A percentile compares a stretch with the other conserved stretches of the same genome.
These are phyloP conservation scores for Dalbergia cochinchinensis DNA, from an alignment of 306 rosid genomes.

Conservation along the genomic window DNA sequence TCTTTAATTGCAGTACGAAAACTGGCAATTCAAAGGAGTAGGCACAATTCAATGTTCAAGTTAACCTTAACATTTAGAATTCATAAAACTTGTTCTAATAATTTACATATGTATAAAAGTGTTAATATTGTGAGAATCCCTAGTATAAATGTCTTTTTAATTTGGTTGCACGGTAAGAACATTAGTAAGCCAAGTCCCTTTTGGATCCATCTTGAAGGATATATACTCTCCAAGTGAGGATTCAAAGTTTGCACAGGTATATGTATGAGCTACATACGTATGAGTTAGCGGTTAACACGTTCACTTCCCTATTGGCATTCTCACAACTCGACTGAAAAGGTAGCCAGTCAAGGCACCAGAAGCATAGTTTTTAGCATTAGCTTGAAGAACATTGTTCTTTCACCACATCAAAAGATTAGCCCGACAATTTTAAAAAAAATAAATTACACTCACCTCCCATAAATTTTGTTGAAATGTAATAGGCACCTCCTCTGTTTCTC, in stretches of 20 bases:
- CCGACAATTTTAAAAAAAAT: too few relatives aligned
- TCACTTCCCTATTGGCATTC: neutral
- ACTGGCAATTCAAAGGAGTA: neutral
- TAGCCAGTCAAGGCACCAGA: neutral
- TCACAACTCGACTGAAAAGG: neutral
- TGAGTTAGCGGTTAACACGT: too few relatives aligned
- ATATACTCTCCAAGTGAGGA: too few relatives aligned
- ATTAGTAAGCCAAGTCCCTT: too few relatives aligned
- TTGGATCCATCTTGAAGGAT: too few relatives aligned
- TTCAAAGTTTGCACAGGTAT: neutral
- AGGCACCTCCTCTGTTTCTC: too few relatives aligned
- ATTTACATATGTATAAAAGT: neutral
- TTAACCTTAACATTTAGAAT: neutral
- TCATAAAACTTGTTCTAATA: neutral
- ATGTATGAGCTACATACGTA: too few relatives aligned
- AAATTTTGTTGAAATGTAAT: too few relatives aligned
- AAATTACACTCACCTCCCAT: too few relatives aligned
- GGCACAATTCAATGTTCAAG: neutral
- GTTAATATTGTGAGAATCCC: too few relatives aligned
- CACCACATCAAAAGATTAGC: neutral
- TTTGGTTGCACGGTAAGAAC: too few relatives aligned
- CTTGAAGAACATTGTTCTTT: neutral
- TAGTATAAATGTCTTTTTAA: too few relatives aligned
- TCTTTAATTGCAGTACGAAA: conserved; percentile 16
- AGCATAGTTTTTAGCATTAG: neutral